Percentiles rank a stretch among this genome's conserved stretches.
These are phyloP conservation scores for Dipodascopsis uninucleata DNA, from an alignment of 805 yeast species.

Conservation along the genomic window DNA sequence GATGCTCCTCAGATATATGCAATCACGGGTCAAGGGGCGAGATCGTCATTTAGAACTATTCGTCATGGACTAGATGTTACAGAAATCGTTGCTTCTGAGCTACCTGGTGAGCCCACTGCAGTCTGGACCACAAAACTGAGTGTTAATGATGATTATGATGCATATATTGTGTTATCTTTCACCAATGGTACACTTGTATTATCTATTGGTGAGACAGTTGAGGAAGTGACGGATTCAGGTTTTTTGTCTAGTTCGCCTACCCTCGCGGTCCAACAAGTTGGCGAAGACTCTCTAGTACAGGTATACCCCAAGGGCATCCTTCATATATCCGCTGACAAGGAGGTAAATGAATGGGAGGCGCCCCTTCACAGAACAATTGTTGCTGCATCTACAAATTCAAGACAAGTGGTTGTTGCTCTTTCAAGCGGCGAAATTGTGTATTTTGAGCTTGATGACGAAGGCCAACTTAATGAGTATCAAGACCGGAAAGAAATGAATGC, in stretches of 20 bases:
- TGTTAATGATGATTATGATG: constrained; percentile 49
- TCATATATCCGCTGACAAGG: constrained; percentile 44
- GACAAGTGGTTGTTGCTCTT: constrained; percentile 67
- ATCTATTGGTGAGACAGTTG: constrained; percentile 74
- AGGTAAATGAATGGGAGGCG: constrained; percentile 69
- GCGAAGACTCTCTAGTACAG: constrained; percentile 61
- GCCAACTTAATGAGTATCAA: constrained; percentile 63
- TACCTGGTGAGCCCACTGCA: constrained; percentile 61
- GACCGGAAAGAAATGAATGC: constrained; percentile 54
- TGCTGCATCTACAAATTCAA: constrained; percentile 57
- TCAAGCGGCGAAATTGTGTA: constrained; percentile 74
- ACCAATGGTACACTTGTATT: constrained; percentile 67
- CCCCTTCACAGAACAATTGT: constrained; percentile 69
- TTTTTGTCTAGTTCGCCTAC: constrained; percentile 58
- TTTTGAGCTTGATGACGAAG: constrained; percentile 66
- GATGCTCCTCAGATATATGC: constrained; percentile 43
- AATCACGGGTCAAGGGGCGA: constrained; percentile 42
- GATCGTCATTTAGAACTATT: constrained; percentile 48
- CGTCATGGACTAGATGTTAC: constrained; percentile 58
- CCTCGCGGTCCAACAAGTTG: constrained; percentile 65
- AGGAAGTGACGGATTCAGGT: constrained; percentile 66
- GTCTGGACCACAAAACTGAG: constrained; percentile 61
- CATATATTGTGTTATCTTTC: constrained; percentile 62
- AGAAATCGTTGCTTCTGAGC: constrained; percentile 67
- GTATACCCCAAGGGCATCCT: constrained; percentile 67